Base-by-base conservation (phyloP, 2,329 filamentous ascomycete species). In the Fusarium tupiense region DNA sequence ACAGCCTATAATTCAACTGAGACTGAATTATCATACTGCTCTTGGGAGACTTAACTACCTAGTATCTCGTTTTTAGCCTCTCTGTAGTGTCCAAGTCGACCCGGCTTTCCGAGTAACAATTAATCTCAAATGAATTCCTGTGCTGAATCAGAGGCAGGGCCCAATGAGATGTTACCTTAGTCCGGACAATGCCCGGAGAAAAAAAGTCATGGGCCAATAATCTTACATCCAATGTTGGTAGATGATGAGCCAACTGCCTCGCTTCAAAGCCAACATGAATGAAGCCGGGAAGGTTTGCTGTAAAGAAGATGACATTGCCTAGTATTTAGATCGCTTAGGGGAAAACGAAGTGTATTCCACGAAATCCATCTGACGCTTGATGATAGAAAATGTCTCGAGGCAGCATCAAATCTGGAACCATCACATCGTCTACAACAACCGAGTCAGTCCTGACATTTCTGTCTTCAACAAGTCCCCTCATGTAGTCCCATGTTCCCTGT, bases 401-500 rank as follows among this genome's bases (percentile, higher is more conserved):
- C 17, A 29, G 20, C 37, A 37, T 24, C 31, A 58, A 29, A 37
- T 14, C 41, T 26, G 20, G 47, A 63, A 24, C 20, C 54, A 64
- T 50, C 43, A 56, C 41, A 64, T 58, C 58, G 46, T 53, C 49
- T 46, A 38, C 33, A n/a, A 40, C 52, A 56, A 56, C 37, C 33
- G 46, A 46, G 37, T 37, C 41, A 64, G 35, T 50, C 20, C 56
- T 59, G 31, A 20, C 50, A 43, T 46, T 56, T 60, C 44, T 33
- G 54, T 50, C 57, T 54, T 44, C 16, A 43, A 52, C 29, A 59
- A 73, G 64, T 66, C 61, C 50, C 50, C 62, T 60, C 52, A 61
- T 46, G 41, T 47, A 41, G 57, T 60, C 60, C 71, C 74, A 64
- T 74, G 72, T 69, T 73, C 76, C 76, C 71, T 77, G 76, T 62